These are phyloP conservation scores for Rhodotorula sphaerocarpa DNA, from an alignment of 768 basidiomycete genomes.

Conservation along the genomic window DNA sequence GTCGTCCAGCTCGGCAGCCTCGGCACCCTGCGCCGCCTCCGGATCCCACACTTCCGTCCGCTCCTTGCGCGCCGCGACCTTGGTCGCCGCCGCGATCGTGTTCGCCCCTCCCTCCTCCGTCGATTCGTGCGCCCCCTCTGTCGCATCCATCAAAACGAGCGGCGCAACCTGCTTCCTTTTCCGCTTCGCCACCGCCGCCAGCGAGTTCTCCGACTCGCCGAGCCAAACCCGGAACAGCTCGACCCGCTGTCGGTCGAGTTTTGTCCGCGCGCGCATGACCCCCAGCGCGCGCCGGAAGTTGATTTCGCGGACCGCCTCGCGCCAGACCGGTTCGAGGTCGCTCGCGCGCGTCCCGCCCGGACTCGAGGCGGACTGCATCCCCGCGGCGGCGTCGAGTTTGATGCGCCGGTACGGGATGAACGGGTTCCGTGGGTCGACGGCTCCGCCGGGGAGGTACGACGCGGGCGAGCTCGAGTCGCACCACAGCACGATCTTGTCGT, in stretches of 20 bases:
- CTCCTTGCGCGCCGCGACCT: neutral
- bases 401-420: slow-evolving; percentile 6
- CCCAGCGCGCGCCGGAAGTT: slow-evolving; percentile 6
- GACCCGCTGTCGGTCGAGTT: slow-evolving; percentile 22
- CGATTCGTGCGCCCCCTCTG: neutral
- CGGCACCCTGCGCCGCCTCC: neutral
- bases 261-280: slow-evolving; percentile 4
- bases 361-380: neutral
- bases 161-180: neutral
- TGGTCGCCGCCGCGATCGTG: neutral
- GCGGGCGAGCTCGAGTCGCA: neutral
- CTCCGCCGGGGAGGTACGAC: neutral
- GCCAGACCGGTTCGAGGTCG: slow-evolving; percentile 14
- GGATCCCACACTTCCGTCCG: slow-evolving; percentile 1
- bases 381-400: neutral
- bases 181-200: no score
- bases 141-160: neutral
- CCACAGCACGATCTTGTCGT: neutral
- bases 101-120: neutral
- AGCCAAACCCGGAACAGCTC: slow-evolving; percentile 28
- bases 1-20: slow-evolving; percentile 16
- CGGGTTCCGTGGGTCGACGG: neutral
- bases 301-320: slow-evolving; percentile 22
- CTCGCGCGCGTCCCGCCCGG: neutral
- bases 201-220: neutral